These are phyloP conservation scores for Boletus chippewaensis DNA, from an alignment of 1,284 basidiomycete genomes.

Conservation along the genomic window DNA sequence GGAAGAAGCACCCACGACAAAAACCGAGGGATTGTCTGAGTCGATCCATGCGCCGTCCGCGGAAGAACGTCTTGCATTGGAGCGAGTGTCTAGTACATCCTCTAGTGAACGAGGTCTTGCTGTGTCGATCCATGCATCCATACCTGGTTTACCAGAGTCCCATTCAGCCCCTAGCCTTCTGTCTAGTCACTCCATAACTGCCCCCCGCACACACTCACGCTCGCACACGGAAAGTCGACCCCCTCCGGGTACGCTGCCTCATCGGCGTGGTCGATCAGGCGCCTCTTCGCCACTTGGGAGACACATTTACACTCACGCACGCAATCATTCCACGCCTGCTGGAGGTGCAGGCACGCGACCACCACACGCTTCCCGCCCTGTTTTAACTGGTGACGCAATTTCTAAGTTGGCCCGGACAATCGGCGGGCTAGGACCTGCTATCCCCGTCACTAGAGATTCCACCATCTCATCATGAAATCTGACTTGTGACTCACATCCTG, in stretches of 20 bases:
- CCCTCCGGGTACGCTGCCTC: slow-evolving; percentile 21
- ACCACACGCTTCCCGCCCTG: slow-evolving; percentile 49
- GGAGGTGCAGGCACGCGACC: slow-evolving; percentile 34
- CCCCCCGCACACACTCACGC: slow-evolving; percentile 37
- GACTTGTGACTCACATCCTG: slow-evolving; percentile 5
- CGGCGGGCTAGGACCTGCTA: slow-evolving; percentile 32
- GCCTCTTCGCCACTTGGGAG: slow-evolving; percentile 37
- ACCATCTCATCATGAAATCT: slow-evolving; percentile 22
- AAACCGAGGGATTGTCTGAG: slow-evolving; percentile 21
- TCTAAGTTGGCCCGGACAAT: slow-evolving; percentile 57
- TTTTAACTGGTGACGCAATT: slow-evolving; percentile 62
- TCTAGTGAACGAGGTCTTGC: slow-evolving; percentile 28
- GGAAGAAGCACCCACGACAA: slow-evolving; percentile 14
- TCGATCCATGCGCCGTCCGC: slow-evolving; percentile 25
- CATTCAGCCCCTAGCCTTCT: slow-evolving; percentile 25
- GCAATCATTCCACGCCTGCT: slow-evolving; percentile 57
- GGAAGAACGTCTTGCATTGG: slow-evolving; percentile 17
- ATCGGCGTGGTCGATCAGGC: slow-evolving; percentile 37
- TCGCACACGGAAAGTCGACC: slow-evolving; percentile 47
- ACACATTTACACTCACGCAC: slow-evolving; percentile 37
- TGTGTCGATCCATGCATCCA: slow-evolving; percentile 47
- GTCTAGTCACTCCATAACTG: slow-evolving; percentile 8
- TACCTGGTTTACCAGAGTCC: slow-evolving; percentile 29
- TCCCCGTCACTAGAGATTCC: slow-evolving; percentile 26
- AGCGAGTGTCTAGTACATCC: slow-evolving; percentile 14